Base-by-base conservation (phyloP, 1,284 basidiomycete genomes). In the Fomitopsis pinicola region DNA sequence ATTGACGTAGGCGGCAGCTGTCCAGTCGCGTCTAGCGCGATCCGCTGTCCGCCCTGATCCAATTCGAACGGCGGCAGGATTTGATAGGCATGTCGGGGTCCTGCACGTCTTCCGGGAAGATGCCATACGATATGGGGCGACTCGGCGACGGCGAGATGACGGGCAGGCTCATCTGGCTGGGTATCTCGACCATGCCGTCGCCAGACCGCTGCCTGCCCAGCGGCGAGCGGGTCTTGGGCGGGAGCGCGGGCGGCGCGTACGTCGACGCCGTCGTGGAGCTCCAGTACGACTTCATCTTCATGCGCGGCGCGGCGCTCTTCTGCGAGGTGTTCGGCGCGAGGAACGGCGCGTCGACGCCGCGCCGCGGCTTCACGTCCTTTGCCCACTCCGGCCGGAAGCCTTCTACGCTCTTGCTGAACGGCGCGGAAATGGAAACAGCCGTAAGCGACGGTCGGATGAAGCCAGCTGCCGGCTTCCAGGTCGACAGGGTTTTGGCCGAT, bases 81-180 rank as follows among this genome's bases (percentile, higher is more conserved):
- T 83, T 80, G 59, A 88, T 82, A 5, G 86, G 85, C 62, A 78
- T 67, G 69, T 89, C 82, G 36, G 81, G 76, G 66, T 89, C 75
- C 3, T 72, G 67, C 44, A 80, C 73, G 59, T 68, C 72, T 57
- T 71, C 72, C 19, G 83, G 80, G 69, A 85, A 70, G 61, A 71
- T 66, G 35, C 67, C 67, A 59, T 73, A 72, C 48, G 71, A 72
- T n/a, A 65, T 38, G 14, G 58, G 67, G 57, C 62, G 65, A 59
- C 57, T 58, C 19, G 62, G 60, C 26, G 62, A 57, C 42, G 57
- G 63, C 30, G 65, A 56, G 15, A 65, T 61, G 22, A 65, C 62
- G 8, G 61, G 61, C 38, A 62, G 48, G 30, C 33, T 52, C 22
- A 58, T 36, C 30, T 35, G 38, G 53, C 36, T 56, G n/a, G 50